Evolutionary conservation across 1,284 basidiomycete species (phyloP).

Genomic region (Trametes hirsuta): DNA sequence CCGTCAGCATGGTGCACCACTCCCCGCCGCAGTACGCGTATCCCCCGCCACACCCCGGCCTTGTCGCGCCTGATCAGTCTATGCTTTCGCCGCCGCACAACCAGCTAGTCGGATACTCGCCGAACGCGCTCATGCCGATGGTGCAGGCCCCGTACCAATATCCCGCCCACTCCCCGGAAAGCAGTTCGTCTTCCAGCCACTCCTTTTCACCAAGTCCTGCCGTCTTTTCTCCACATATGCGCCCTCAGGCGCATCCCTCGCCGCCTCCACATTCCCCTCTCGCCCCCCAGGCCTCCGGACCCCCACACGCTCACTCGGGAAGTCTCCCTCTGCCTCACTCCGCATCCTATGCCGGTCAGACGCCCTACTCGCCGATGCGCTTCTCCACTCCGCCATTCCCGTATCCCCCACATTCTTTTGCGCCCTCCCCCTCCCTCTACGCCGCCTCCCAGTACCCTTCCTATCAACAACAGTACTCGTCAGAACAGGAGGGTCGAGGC

Average conservation of each 20-base stretch:
- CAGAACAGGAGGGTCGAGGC: conserved; percentile 47
- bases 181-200: conserved; percentile 32
- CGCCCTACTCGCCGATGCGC: conserved; percentile 44
- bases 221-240: conserved; percentile 32
- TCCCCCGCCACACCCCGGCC: conserved; percentile 35
- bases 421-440: conserved; percentile 41
- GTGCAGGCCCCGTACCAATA: conserved; percentile 34
- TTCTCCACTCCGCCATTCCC: conserved; percentile 46
- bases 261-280: conserved; percentile 37
- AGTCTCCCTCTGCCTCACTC: conserved; percentile 26
- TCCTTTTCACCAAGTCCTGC: conserved; percentile 30
- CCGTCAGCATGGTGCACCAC: conserved; percentile 41
- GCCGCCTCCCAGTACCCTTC: conserved; percentile 41
- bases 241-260: conserved; percentile 33
- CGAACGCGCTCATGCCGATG: conserved; percentile 34
- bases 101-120: conserved; percentile 33
- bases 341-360: conserved; percentile 36
- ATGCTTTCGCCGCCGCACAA: conserved; percentile 34
- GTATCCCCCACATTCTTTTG: conserved; percentile 48
- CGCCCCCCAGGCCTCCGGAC: conserved; percentile 25
- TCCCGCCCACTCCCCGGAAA: conserved; percentile 39
- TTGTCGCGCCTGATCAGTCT: conserved; percentile 36
- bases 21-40: conserved; percentile 44
- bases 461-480: conserved; percentile 38
- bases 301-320: conserved; percentile 10